Conservation (phyloP, 176 grass and related monocot genomes). For the Triticum dicoccoides region DNA sequence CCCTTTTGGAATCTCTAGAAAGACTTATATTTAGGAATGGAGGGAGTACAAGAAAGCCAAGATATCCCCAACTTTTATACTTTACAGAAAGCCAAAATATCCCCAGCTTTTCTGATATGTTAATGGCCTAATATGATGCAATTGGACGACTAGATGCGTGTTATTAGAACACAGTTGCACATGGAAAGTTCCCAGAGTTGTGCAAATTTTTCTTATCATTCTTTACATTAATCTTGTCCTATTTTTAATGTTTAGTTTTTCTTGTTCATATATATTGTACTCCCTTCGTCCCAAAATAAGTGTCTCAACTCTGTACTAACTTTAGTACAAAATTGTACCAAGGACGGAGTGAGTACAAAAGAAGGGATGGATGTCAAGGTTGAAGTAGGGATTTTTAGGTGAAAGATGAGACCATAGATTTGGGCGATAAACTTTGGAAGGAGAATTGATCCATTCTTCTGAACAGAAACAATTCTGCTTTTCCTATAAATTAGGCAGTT, state of each 20-base stretch:
- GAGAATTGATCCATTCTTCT: conserved; percentile 2
- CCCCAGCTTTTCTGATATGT: conserved; percentile 2
- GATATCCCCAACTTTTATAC: not conserved
- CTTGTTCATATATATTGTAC: not conserved
- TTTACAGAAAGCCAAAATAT: not conserved
- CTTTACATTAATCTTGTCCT: not conserved
- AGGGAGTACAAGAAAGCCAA: not conserved
- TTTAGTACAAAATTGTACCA: too few relatives aligned
- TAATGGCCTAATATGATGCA: conserved; percentile 1
- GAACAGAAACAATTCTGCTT: not conserved
- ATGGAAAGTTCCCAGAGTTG: not conserved
- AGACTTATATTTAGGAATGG: too few relatives aligned
- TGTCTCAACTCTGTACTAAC: too few relatives aligned
- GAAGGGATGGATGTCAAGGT: too few relatives aligned
- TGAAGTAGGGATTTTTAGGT: not conserved
- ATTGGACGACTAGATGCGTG: not conserved
- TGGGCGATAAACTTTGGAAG: not conserved
- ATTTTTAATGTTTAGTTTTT: not conserved
- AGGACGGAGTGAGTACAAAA: too few relatives aligned
- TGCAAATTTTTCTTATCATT: not conserved
- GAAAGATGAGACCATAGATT: not conserved
- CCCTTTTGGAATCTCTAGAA: too few relatives aligned
- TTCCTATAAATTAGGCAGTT: not conserved
- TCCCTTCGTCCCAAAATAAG: too few relatives aligned
- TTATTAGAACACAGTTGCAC: not conserved